Conservation (phyloP, 108 stramenopile species). For the Stephanodiscus triporus region DNA sequence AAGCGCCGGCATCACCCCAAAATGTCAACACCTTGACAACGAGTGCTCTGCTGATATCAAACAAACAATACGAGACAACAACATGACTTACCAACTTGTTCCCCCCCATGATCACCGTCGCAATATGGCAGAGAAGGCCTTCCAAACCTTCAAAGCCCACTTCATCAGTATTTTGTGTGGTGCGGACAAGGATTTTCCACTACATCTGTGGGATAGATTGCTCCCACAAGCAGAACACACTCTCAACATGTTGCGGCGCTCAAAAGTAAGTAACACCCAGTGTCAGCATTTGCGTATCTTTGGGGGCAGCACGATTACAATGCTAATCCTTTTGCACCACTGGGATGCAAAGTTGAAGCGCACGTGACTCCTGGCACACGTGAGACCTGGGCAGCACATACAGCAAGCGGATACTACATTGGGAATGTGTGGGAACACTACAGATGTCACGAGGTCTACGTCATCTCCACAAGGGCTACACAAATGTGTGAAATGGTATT, state of each 20-base stretch:
- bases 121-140: background rate
- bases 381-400: constrained; percentile 8
- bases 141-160: too few relatives aligned
- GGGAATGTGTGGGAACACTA: constrained; percentile 12
- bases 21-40: too few relatives aligned
- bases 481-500: too few relatives aligned
- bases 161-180: constrained; percentile 17
- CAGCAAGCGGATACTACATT: constrained; percentile 2
- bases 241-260: constrained; percentile 12
- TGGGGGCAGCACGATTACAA: constrained; percentile 19
- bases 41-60: too few relatives aligned
- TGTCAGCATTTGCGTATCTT: constrained; percentile 16
- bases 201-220: constrained; percentile 27
- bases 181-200: background rate
- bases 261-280: background rate
- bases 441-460: background rate
- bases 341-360: constrained; percentile 12
- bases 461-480: too few relatives aligned
- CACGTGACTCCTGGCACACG: background rate
- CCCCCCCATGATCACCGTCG: background rate
- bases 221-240: constrained; percentile 13
- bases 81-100: too few relatives aligned
- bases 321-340: constrained; percentile 14
- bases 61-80: too few relatives aligned
- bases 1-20: too few relatives aligned